Conservation (phyloP, 208 protist genomes). For the Crithidia sp. region DNA sequence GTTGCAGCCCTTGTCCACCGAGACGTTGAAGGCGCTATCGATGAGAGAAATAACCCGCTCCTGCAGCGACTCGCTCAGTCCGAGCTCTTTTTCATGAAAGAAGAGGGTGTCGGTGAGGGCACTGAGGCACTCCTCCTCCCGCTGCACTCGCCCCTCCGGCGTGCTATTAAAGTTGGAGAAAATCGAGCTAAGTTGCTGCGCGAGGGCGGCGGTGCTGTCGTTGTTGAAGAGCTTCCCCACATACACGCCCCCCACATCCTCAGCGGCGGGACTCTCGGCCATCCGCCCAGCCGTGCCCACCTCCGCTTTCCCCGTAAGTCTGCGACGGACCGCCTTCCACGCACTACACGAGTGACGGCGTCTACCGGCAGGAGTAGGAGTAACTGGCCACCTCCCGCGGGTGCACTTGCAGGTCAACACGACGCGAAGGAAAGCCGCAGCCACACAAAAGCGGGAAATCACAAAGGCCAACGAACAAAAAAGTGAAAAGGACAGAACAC, state of each 20-base stretch:
- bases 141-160: slow-evolving; percentile 50
- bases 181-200: slow-evolving; percentile 72
- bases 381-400: too few relatives aligned
- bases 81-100: slow-evolving; percentile 67
- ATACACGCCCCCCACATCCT: slow-evolving; percentile 19
- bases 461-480: too few relatives aligned
- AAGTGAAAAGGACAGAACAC: too few relatives aligned
- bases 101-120: slow-evolving; percentile 80
- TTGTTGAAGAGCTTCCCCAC: slow-evolving; percentile 27
- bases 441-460: too few relatives aligned
- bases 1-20: slow-evolving; percentile 69
- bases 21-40: slow-evolving; percentile 62
- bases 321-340: too few relatives aligned
- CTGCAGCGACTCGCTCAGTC: slow-evolving; percentile 55
- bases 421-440: too few relatives aligned
- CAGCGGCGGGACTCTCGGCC: slow-evolving; percentile 17
- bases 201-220: slow-evolving; percentile 67
- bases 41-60: slow-evolving; percentile 66
- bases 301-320: not conserved
- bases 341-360: not conserved
- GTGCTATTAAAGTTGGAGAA: slow-evolving; percentile 77
- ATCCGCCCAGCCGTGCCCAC: not conserved
- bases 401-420: too few relatives aligned
- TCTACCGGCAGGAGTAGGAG: not conserved
- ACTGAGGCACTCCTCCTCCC: slow-evolving; percentile 73